These are phyloP conservation scores for Termitomyces sp. DNA, from an alignment of 768 basidiomycete genomes.

Conservation along the genomic window DNA sequence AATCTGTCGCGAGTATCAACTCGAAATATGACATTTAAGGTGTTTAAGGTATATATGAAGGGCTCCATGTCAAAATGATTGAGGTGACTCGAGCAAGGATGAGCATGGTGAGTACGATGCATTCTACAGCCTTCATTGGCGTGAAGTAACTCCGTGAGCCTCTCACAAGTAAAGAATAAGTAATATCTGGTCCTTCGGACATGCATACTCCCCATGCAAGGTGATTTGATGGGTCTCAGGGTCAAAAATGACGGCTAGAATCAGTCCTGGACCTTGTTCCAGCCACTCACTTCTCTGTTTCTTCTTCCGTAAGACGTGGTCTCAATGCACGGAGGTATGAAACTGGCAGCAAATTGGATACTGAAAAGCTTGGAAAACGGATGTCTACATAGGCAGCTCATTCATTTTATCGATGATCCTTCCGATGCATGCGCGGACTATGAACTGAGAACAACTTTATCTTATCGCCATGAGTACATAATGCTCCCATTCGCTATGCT, in stretches of 20 bases:
- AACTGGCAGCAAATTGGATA: neutral
- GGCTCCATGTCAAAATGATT: neutral
- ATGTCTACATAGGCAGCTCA: neutral
- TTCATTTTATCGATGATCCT: neutral
- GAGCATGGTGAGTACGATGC: neutral
- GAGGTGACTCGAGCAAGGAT: neutral
- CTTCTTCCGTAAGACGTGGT: neutral
- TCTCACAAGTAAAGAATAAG: too few relatives aligned
- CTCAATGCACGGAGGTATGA: neutral
- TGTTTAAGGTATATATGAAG: neutral
- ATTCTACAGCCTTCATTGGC: too few relatives aligned
- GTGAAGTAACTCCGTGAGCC: too few relatives aligned
- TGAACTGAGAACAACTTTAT: neutral
- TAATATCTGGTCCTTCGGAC: too few relatives aligned
- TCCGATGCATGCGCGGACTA: neutral
- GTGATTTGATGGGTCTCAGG: too few relatives aligned
- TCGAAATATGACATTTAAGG: neutral
- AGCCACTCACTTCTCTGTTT: too few relatives aligned
- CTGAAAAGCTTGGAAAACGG: neutral
- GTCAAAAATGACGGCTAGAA: too few relatives aligned
- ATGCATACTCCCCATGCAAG: too few relatives aligned
- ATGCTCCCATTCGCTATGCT: neutral
- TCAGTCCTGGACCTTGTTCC: too few relatives aligned
- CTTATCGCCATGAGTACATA: constrained; percentile 1
- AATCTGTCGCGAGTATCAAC: neutral